phyloP scores from a whole-genome alignment of 306 rosid genomes.

The Castanospermum australe region DNA sequence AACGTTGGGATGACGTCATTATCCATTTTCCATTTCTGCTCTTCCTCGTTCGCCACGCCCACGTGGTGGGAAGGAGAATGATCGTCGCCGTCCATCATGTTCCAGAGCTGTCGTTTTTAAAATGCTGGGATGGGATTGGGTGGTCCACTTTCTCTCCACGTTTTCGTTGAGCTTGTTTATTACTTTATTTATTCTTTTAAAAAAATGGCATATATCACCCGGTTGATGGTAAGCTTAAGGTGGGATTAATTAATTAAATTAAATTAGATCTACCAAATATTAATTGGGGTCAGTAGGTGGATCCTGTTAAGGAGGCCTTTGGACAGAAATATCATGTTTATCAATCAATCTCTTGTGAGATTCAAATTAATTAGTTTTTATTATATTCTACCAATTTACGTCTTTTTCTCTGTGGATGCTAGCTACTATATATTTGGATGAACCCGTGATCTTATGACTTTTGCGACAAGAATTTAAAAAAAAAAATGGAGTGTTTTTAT shows the following conservation, averaged over 20 bases:
- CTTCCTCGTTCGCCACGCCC: constrained; percentile 9
- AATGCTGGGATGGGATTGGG: not conserved
- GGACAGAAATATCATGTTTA: not conserved
- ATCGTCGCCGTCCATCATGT: constrained; percentile 30
- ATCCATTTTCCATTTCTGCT: constrained; percentile 11
- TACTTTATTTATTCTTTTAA: not conserved
- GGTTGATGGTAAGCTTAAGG: not conserved
- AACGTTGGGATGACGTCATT: not conserved
- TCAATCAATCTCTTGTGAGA: no score
- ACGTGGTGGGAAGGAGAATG: not conserved
- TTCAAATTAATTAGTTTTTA: no score
- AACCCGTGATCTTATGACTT: no score
- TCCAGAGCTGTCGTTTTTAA: not conserved
- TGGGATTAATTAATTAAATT: not conserved
- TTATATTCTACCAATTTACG: no score
- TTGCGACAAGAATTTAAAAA: no score
- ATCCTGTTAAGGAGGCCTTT: not conserved
- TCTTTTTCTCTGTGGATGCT: no score
- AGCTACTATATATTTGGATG: no score
- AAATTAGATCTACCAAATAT: not conserved
- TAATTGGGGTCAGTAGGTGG: not conserved
- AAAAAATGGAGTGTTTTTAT: no score
- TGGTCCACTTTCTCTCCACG: constrained; percentile 20
- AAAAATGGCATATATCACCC: not conserved
- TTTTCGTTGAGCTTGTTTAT: constrained; percentile 7